Conservation (phyloP, 2,329 filamentous ascomycete species). For the Bipolaris cookei region DNA sequence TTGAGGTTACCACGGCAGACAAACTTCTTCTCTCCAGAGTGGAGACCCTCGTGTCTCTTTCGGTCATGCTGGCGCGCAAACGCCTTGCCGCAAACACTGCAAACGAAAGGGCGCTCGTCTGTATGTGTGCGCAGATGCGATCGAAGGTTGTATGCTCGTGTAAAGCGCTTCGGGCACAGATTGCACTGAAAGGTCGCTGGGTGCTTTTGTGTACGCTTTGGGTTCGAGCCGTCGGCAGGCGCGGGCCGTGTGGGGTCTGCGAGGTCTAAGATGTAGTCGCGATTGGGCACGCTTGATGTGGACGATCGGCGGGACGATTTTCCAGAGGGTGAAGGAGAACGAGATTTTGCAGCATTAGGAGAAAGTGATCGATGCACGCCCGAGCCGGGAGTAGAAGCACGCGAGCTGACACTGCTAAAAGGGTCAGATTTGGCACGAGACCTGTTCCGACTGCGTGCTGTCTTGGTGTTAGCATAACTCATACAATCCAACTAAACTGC, state of each 20-base stretch:
- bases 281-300: conserved; percentile 60
- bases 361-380: conserved; percentile 50
- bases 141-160: conserved; percentile 92
- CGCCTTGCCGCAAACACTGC: conserved; percentile 94
- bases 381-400: conserved; percentile 52
- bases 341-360: conserved; percentile 53
- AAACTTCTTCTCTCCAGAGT: conserved; percentile 98
- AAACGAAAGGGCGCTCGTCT: conserved; percentile 95
- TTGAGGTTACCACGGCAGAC: conserved; percentile 93
- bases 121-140: conserved; percentile 96
- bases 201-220: conserved; percentile 93
- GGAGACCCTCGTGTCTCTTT: conserved; percentile 93
- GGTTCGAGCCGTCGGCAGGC: conserved; percentile 49
- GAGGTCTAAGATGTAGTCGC: conserved; percentile 85
- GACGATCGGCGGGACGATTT: conserved; percentile 58
- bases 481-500: conserved; percentile 40
- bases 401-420: conserved; percentile 57
- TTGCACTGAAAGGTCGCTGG: conserved; percentile 96
- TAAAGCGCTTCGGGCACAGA: conserved; percentile 94
- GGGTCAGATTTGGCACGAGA: conserved; percentile 67
- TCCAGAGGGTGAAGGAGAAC: conserved; percentile 56
- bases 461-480: conserved; percentile 26
- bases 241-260: conserved; percentile 86
- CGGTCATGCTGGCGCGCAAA: conserved; percentile 97
- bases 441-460: conserved; percentile 62